A percentile compares a stretch with the other conserved stretches of the same genome.
phyloP scores from a whole-genome alignment of 768 basidiomycete genomes.

The Agaricus sinodeliciosus region DNA sequence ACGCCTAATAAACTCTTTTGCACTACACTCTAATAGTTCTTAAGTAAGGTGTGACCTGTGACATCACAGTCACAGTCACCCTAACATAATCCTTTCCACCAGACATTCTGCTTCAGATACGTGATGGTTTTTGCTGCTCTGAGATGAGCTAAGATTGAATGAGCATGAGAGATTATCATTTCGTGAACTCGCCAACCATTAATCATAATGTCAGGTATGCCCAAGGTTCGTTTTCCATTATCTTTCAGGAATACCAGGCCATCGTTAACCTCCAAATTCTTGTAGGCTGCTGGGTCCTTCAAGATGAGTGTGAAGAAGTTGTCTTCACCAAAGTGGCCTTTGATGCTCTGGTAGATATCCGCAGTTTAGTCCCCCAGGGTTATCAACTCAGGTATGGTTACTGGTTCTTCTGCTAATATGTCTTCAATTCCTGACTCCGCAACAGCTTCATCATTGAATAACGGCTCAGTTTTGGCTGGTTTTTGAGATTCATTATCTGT shows the following conservation, averaged over 20 bases:
- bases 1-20: no score
- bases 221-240: conserved; percentile 10
- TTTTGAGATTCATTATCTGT: no score
- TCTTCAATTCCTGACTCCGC: no score
- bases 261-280: conserved; percentile 12
- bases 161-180: conserved; percentile 26
- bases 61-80: no score
- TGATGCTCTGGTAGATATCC: conserved; percentile 4
- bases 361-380: neutral
- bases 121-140: conserved; percentile 23
- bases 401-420: neutral
- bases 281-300: conserved; percentile 10
- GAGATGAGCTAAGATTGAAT: conserved; percentile 28
- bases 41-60: no score
- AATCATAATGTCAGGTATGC: conserved; percentile 17
- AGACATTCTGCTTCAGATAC: conserved; percentile 14
- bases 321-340: conserved; percentile 9
- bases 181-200: conserved; percentile 16
- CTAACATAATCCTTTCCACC: conserved; percentile 9
- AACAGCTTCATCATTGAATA: no score
- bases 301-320: conserved; percentile 14
- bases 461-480: no score
- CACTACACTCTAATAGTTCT: no score
- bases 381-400: neutral
- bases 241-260: conserved; percentile 11